Conservation (phyloP, 345 rosid species). For the Cardamine occulta region DNA sequence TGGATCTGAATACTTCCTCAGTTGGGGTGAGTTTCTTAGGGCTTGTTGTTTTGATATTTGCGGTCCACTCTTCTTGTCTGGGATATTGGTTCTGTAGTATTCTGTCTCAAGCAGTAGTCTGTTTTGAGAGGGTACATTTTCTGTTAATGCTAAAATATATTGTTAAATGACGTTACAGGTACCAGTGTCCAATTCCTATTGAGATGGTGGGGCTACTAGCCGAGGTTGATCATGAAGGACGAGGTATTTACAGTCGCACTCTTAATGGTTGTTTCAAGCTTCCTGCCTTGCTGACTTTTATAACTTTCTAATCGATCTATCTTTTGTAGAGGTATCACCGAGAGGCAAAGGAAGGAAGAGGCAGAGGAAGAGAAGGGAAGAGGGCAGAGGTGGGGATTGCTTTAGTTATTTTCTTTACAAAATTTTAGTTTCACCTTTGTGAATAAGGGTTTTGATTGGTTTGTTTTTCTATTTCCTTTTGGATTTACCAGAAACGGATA, state of each 20-base stretch:
- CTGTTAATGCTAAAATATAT: constrained; percentile 2
- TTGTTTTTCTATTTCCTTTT: background rate
- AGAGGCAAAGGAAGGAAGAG: constrained; percentile 60
- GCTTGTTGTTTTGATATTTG: background rate
- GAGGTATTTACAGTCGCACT: constrained; percentile 49
- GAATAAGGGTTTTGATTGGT: background rate
- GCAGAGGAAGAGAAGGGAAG: constrained; percentile 51
- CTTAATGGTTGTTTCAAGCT: background rate
- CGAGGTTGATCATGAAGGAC: constrained; percentile 59
- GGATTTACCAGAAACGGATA: background rate
- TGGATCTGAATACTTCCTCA: constrained; percentile 66
- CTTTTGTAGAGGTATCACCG: constrained; percentile 68
- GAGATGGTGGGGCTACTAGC: constrained; percentile 61
- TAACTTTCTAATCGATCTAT: constrained; percentile 1
- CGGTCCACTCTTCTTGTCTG: background rate
- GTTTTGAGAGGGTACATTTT: constrained; percentile 5
- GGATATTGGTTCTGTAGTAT: background rate
- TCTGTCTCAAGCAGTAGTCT: background rate
- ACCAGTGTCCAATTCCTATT: constrained; percentile 75
- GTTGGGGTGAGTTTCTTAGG: constrained; percentile 73
- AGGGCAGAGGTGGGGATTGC: constrained; percentile 43
- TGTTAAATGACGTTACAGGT: constrained; percentile 46
- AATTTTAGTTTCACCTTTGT: background rate
- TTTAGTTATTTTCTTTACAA: constrained; percentile 27
- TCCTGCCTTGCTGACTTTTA: background rate